A percentile compares a stretch with the other conserved stretches of the same genome.
These are phyloP conservation scores for Sechiopsis laciniata DNA, from an alignment of 306 rosid species.

Conservation along the genomic window DNA sequence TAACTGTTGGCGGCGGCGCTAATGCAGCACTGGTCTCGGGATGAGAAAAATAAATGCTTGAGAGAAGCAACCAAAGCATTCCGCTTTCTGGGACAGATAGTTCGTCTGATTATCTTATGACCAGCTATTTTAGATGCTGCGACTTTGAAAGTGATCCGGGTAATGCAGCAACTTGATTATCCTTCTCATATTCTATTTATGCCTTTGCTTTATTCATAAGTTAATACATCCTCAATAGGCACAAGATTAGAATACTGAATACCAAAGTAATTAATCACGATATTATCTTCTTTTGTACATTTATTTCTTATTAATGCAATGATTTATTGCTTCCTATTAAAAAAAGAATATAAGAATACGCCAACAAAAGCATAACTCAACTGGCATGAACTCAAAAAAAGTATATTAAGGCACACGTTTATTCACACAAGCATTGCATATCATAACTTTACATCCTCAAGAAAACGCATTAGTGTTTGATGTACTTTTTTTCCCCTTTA, in stretches of 20 bases:
- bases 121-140: not conserved
- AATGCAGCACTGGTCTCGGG: constrained; percentile 77
- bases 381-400: no score
- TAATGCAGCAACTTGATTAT: not conserved
- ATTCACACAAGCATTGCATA: not conserved
- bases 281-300: no score
- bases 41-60: constrained; percentile 68
- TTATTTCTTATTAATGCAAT: no score
- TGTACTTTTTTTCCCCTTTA: not conserved
- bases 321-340: no score
- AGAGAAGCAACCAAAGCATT: constrained; percentile 80
- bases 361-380: no score
- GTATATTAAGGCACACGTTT: not conserved
- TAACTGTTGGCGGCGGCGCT: constrained; percentile 9
- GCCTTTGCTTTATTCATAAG: not conserved
- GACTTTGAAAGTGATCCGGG: constrained; percentile 7
- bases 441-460: not conserved
- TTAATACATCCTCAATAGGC: not conserved
- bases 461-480: constrained; percentile 5
- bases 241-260: not conserved
- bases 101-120: constrained; percentile 64
- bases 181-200: not conserved
- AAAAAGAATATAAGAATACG: no score
- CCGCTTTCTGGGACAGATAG: constrained; percentile 61
- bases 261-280: no score